Conservation (phyloP, 345 rosid genomes). For the Arabidopsis thaliana region DNA sequence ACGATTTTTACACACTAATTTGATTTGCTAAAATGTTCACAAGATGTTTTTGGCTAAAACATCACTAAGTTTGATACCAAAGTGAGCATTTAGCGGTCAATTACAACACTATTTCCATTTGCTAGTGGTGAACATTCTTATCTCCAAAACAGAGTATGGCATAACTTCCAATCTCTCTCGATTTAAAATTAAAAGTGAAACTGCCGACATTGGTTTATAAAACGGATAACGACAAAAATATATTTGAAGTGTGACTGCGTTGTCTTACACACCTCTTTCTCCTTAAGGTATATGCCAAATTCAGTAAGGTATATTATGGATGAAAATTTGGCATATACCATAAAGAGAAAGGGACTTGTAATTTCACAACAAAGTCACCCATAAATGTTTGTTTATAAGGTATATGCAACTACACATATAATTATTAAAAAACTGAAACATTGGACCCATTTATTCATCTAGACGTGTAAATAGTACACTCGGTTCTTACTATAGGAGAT, state of each 20-base stretch:
- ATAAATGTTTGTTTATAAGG: no score
- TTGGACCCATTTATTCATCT: slow-evolving; percentile 1
- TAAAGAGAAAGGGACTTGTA: no score
- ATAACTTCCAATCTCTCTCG: neutral
- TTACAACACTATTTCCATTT: no score
- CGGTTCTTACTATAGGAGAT: neutral
- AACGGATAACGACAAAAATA: neutral
- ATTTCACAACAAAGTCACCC: no score
- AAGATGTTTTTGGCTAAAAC: no score
- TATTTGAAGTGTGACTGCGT: neutral
- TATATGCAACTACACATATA: neutral
- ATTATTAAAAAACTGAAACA: neutral
- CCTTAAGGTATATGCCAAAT: slow-evolving; percentile 29
- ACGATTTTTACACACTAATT: no score
- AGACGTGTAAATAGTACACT: slow-evolving; percentile 4
- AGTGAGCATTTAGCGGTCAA: no score
- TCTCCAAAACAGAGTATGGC: neutral
- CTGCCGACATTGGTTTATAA: neutral
- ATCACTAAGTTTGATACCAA: no score
- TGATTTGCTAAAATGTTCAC: no score
- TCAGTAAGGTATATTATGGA: neutral
- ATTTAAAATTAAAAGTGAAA: neutral
- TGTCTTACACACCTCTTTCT: slow-evolving; percentile 5
- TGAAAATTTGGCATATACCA: neutral
- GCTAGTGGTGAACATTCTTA: no score